Evolutionary conservation across 2,329 filamentous ascomycete species (phyloP), one percentile per base, ranked within the genome.

Genomic region (Aspergillus candidus): DNA sequence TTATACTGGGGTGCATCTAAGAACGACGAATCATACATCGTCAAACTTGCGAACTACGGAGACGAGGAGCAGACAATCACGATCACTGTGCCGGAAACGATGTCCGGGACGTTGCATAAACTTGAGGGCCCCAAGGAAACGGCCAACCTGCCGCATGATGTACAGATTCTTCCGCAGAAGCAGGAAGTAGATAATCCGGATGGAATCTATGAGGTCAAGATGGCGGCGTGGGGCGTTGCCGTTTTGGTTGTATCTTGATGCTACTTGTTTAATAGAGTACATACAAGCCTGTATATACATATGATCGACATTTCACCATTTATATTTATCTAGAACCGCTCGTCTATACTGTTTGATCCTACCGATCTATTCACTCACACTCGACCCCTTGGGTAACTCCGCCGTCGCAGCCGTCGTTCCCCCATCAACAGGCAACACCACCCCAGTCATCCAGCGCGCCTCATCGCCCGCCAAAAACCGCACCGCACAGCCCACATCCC

Each of bases 401-500:
- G 22, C 22, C 22, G 22, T 27, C 22, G 22, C 22, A 27, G 66
- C 68, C 3, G 71, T 74, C 6, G 66, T 65, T 10, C 72, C 71
- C 35, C 71, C 72, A 55, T 75, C 73, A 4, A 75, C 71, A 3
- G 72, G 68, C 31, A 75, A 51, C 18, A 74, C 66, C 0, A 71
- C 61, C 2, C 72, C 73, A 1, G 74, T 74, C 29, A 76, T 73
- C 74, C 75, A 78, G 47, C 73, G 62, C 1, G 73, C 71, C 56
- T 78, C 70, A 47, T 73, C 69, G 10, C 73, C 69, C 4, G 72
- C 73, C n/a, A 79, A 60, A 49, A 76, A 79, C 1, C 69, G 61
- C 0, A 77, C 72, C 3, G 73, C 73, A 32, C 69, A 70, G 5
- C 69, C 75, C 37, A 72, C 69, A 52, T 79, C 76, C 74, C 75